Base-by-base conservation (phyloP, 1,284 basidiomycete species). In the Marasmius oreades region DNA sequence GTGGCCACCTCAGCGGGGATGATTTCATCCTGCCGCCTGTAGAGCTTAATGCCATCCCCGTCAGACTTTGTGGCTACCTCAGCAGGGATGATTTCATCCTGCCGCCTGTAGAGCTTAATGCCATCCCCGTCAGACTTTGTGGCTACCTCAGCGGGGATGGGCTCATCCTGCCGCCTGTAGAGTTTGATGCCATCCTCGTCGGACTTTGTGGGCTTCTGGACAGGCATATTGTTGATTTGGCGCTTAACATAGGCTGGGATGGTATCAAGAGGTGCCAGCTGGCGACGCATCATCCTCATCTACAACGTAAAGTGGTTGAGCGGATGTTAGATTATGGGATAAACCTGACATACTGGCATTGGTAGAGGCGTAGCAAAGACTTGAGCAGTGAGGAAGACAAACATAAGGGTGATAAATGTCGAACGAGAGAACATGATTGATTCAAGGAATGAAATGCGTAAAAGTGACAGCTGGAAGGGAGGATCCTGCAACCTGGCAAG, bases 381-480 rank as follows among this genome's bases (percentile, higher is more conserved):
- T 67, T 79, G 77, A 62, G 76, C 71, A 59, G 77, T 70, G 62
- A 81, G 70, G 62, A 76, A 64, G 55, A 79, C 63, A 47, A 74
- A 69, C 57, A 84, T 59, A 42, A 75, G 62, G 50, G 75, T 68
- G 62, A 78, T 59, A 57, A 78, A 51, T 57, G 74, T 63, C 60
- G 72, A 67, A 65, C 73, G 70, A 60, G 71, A 62, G 66, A 80
- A 73, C 81, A 84, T 82, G 64, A 63, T 71, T 69, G 62, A 59
- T 57, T 57, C 52, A 56, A 59, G 50, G 59, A 61, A 64, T 56
- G 56, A 55, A 64, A 62, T 57, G 61, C 65, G 65, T 62, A 63
- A 60, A 55, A 58, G 50, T 51, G 52, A 53, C 58, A 61, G 54
- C 60, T 59, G 56, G 56, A 60, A 60, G 61, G 56, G 59, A 69